phyloP scores from a whole-genome alignment of 2,329 filamentous ascomycete genomes.

The Akanthomyces dipterigenus region DNA sequence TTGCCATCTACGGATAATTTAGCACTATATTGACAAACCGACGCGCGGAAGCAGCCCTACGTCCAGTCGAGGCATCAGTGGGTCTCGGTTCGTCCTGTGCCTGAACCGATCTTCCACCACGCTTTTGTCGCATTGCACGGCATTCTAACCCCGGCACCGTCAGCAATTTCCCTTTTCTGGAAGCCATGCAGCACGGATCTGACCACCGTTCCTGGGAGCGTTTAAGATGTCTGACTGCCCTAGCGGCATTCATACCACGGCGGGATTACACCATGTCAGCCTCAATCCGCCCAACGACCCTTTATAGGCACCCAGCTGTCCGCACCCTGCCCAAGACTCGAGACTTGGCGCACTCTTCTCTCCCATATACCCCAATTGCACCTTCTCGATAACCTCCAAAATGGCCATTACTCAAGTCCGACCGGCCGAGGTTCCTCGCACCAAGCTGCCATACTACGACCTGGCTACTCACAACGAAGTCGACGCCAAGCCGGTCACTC shows the following conservation, averaged over 20 bases:
- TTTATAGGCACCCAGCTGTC: slow-evolving; percentile 6
- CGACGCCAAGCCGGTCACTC: neutral
- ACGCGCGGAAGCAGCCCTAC: neutral
- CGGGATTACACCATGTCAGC: slow-evolving; percentile 11
- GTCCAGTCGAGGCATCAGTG: neutral
- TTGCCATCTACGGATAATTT: neutral
- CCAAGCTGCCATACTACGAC: slow-evolving; percentile 10
- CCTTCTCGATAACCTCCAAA: neutral
- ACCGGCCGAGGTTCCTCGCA: slow-evolving; percentile 6
- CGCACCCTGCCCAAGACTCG: neutral
- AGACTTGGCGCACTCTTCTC: neutral
- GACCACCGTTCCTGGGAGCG: neutral
- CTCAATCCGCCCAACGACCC: neutral
- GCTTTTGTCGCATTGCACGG: neutral
- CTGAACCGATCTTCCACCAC: slow-evolving; percentile 1
- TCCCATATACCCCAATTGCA: neutral
- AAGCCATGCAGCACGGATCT: slow-evolving; percentile 3
- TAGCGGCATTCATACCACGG: slow-evolving; percentile 9
- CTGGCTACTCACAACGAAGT: slow-evolving; percentile 7
- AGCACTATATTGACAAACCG: neutral
- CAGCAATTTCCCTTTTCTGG: slow-evolving; percentile 4
- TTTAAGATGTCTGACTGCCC: slow-evolving; percentile 4
- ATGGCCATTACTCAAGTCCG: slow-evolving; percentile 2
- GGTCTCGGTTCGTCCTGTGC: neutral
- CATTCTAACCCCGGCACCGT: neutral